Evolutionary conservation across 805 yeast genomes (phyloP).

Genomic region (Ogataea angusta): DNA sequence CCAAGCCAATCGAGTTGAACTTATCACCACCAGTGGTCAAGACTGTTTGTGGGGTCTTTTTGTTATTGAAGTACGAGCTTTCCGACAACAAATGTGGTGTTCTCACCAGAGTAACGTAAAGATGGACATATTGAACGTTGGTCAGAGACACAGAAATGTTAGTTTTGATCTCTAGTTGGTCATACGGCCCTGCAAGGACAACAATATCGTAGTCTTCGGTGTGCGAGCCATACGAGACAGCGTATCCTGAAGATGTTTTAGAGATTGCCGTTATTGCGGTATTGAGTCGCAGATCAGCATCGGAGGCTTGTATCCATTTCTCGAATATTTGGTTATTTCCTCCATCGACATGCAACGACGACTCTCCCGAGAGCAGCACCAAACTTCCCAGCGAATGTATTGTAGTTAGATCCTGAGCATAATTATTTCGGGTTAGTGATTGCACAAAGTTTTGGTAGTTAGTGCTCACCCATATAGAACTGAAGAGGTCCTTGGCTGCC

Average conservation of each 20-base stretch:
- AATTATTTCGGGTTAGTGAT: conserved; percentile 42
- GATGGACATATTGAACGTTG: conserved; percentile 34
- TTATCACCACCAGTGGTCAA: conserved; percentile 26
- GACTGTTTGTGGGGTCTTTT: conserved; percentile 26
- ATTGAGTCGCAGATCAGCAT: conserved; percentile 32
- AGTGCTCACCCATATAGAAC: conserved; percentile 23
- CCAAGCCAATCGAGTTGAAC: conserved; percentile 36
- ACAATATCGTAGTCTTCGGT: conserved; percentile 38
- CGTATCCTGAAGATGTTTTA: conserved; percentile 3
- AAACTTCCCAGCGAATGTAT: conserved; percentile 43
- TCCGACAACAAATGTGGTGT: conserved; percentile 14
- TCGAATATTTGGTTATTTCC: conserved; percentile 46
- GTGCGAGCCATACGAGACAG: conserved; percentile 2
- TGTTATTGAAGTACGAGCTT: conserved; percentile 12
- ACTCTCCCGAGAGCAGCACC: conserved; percentile 39
- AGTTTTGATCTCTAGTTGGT: conserved; percentile 28
- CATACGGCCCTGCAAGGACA: conserved; percentile 42
- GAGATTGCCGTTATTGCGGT: conserved; percentile 29
- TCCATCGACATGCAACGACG: conserved; percentile 36
- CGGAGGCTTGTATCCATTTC: conserved; percentile 34
- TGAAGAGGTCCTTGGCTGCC: conserved; percentile 29
- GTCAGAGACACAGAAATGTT: conserved; percentile 8
- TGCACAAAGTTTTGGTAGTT: conserved; percentile 33
- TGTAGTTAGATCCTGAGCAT: conserved; percentile 38
- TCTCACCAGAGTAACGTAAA: conserved; percentile 38